Conservation (phyloP, 768 basidiomycete genomes). For the Boletus rufocinnamomeus region DNA sequence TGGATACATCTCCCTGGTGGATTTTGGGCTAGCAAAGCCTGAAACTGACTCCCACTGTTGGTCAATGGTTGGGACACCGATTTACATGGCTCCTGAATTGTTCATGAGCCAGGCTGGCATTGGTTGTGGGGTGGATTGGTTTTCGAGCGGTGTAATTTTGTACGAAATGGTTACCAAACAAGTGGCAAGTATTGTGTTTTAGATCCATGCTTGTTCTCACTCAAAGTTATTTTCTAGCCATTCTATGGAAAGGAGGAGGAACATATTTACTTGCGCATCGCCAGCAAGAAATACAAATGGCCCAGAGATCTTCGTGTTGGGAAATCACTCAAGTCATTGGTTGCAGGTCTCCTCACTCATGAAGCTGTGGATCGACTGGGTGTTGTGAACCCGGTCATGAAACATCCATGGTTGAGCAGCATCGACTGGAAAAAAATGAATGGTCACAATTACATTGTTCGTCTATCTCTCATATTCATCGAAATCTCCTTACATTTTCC, state of each 20-base stretch:
- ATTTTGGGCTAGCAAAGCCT: slow-evolving; percentile 47
- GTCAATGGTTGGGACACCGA: slow-evolving; percentile 47
- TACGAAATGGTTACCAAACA: slow-evolving; percentile 53
- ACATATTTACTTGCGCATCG: slow-evolving; percentile 31
- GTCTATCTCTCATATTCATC: slow-evolving; percentile 20
- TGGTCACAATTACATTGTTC: slow-evolving; percentile 45
- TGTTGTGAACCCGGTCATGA: slow-evolving; percentile 34
- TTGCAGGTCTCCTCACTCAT: slow-evolving; percentile 42
- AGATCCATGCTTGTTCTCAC: not conserved
- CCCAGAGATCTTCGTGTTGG: slow-evolving; percentile 39
- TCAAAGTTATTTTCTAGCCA: slow-evolving; percentile 15
- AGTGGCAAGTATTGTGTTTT: slow-evolving; percentile 28
- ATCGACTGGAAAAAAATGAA: slow-evolving; percentile 52
- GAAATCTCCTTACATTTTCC: not conserved
- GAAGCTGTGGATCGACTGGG: slow-evolving; percentile 45
- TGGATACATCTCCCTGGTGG: slow-evolving; percentile 55
- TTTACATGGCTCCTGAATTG: slow-evolving; percentile 55
- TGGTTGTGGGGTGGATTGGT: slow-evolving; percentile 53
- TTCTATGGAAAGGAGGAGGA: slow-evolving; percentile 31
- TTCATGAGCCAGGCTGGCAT: slow-evolving; percentile 24
- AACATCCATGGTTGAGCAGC: slow-evolving; percentile 47
- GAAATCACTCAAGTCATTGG: slow-evolving; percentile 43
- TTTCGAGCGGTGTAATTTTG: slow-evolving; percentile 50
- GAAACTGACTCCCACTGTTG: slow-evolving; percentile 19
- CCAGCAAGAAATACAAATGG: slow-evolving; percentile 40